Evolutionary conservation across 2,329 filamentous ascomycete species (phyloP).

Genomic region (Celoporthe dispersa): DNA sequence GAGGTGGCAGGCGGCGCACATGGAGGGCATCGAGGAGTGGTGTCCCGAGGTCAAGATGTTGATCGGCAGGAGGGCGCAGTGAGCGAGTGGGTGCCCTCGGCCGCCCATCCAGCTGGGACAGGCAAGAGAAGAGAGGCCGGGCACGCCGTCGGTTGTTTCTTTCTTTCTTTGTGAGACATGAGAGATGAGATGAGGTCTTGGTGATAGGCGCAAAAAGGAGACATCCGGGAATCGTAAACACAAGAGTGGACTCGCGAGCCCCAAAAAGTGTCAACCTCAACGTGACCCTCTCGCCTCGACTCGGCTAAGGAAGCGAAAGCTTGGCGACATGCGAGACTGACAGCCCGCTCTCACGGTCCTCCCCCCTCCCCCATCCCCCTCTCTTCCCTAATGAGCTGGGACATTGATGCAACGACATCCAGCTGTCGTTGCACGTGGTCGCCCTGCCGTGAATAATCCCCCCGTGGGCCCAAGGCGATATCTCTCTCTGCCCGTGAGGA

Average conservation of each 20-base stretch:
- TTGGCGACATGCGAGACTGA: conserved; percentile 1
- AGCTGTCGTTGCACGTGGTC: conserved; percentile 1
- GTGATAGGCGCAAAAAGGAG: not conserved
- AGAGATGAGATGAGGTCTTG: not conserved
- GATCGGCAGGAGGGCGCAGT: conserved; percentile 27
- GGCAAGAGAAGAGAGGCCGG: not conserved
- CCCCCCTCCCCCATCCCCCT: too few relatives aligned
- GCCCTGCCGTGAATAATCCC: not conserved
- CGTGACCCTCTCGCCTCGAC: not conserved
- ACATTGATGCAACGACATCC: not conserved
- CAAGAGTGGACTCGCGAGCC: not conserved
- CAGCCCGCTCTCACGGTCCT: too few relatives aligned
- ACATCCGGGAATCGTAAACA: not conserved
- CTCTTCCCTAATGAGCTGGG: not conserved
- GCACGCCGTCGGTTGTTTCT: not conserved
- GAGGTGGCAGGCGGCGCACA: conserved; percentile 28
- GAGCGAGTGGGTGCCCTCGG: not conserved
- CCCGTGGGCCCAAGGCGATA: not conserved
- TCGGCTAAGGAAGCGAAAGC: conserved; percentile 7
- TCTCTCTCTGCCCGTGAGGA: not conserved
- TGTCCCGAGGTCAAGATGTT: conserved; percentile 31
- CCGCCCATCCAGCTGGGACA: not conserved
- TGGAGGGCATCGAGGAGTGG: conserved; percentile 27
- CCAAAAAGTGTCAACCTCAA: not conserved
- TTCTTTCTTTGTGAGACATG: not conserved